These are phyloP conservation scores for Cylindrotheca fusiformis DNA, from an alignment of 108 stramenopile species.

Conservation along the genomic window DNA sequence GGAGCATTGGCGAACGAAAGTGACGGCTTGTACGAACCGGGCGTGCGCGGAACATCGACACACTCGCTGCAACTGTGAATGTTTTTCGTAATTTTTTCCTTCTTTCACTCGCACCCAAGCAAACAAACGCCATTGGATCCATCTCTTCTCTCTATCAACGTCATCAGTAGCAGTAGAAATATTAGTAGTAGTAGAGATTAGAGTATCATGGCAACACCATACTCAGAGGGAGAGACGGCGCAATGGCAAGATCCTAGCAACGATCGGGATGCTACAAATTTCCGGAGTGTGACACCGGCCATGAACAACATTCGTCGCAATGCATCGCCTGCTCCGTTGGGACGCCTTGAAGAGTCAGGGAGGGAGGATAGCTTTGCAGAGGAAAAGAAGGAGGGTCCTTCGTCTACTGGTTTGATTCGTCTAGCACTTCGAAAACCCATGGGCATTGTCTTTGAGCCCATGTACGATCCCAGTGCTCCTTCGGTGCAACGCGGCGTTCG, in stretches of 20 bases:
- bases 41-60: no score
- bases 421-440: constrained; percentile 81
- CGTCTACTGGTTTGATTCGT: constrained; percentile 65
- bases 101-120: no score
- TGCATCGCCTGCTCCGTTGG: constrained; percentile 10
- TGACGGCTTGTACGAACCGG: no score
- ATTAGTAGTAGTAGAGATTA: no score
- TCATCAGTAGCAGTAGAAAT: no score
- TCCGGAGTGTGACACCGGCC: constrained; percentile 39
- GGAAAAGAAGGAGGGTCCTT: constrained; percentile 7
- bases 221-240: constrained; percentile 8
- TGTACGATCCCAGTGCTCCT: constrained; percentile 74
- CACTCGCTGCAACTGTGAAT: no score
- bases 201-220: constrained; percentile 24
- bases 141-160: no score
- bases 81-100: no score
- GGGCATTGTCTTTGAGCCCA: constrained; percentile 90
- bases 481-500: constrained; percentile 69
- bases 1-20: no score
- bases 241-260: constrained; percentile 16
- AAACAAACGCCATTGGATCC: no score
- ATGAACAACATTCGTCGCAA: constrained; percentile 41
- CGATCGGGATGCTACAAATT: constrained; percentile 10
- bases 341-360: no score
- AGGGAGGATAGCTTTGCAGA: background rate